phyloP scores from a whole-genome alignment of 2,329 filamentous ascomycete species.

The Cucurbitaria berberidis region DNA sequence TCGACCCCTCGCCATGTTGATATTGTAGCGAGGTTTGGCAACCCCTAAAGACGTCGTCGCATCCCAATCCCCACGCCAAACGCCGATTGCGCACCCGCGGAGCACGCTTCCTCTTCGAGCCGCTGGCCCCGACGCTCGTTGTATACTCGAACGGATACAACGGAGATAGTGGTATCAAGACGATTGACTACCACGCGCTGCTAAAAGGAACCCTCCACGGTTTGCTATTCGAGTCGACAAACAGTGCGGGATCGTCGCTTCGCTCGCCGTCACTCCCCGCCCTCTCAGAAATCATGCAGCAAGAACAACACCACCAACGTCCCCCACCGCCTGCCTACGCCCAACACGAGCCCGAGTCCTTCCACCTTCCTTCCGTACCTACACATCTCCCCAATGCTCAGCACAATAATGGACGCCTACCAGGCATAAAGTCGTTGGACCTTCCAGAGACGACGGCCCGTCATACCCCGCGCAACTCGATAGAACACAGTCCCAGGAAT shows the following conservation, averaged over 20 bases:
- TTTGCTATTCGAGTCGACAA: not conserved
- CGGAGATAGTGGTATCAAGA: constrained; percentile 7
- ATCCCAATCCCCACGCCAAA: constrained; percentile 13
- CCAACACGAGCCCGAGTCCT: constrained; percentile 50
- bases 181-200: not conserved
- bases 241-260: constrained; percentile 13
- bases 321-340: constrained; percentile 54
- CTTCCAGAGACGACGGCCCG: constrained; percentile 41
- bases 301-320: constrained; percentile 41
- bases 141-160: constrained; percentile 12
- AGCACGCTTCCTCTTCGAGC: constrained; percentile 24
- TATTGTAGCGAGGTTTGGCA: constrained; percentile 7
- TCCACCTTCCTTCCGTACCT: constrained; percentile 52
- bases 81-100: constrained; percentile 17
- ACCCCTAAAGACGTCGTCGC: constrained; percentile 22
- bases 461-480: constrained; percentile 34
- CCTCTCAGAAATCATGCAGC: constrained; percentile 30
- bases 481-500: constrained; percentile 45
- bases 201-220: not conserved
- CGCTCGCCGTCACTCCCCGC: constrained; percentile 2
- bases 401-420: constrained; percentile 43
- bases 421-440: constrained; percentile 54
- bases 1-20: constrained; percentile 5
- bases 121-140: constrained; percentile 7
- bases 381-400: constrained; percentile 40